Conservation (phyloP, 108 stramenopile genomes). For the Parmales sp. region DNA sequence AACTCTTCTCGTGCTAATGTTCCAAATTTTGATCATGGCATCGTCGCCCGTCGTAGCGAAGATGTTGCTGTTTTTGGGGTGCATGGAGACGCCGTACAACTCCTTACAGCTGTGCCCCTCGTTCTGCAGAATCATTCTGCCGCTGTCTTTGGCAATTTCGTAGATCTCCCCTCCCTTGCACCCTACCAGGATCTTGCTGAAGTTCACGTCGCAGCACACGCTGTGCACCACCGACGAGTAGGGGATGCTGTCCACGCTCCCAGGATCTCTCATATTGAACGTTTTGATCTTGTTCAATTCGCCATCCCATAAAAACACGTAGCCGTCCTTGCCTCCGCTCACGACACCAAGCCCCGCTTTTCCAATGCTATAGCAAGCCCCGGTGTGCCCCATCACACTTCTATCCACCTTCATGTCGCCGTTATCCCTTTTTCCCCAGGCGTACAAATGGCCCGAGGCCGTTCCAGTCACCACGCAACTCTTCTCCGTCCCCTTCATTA, state of each 20-base stretch:
- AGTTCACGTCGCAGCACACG: neutral
- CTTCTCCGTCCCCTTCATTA: neutral
- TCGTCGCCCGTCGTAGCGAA: slow-evolving; percentile 18
- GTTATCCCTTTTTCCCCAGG: neutral
- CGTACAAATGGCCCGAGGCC: neutral
- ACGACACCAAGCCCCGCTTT: neutral
- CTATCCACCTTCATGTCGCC: neutral
- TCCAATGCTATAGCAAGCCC: neutral
- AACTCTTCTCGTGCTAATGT: neutral
- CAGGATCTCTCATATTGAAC: neutral
- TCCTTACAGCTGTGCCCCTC: slow-evolving; percentile 10
- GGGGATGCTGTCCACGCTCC: neutral
- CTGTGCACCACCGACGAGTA: neutral
- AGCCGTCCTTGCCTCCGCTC: slow-evolving; percentile 10
- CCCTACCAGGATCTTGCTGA: slow-evolving; percentile 34
- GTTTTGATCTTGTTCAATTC: slow-evolving; percentile 1
- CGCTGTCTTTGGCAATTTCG: slow-evolving; percentile 25
- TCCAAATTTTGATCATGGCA: slow-evolving; percentile 9
- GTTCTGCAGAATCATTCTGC: neutral
- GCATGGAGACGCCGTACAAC: neutral
- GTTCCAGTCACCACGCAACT: neutral
- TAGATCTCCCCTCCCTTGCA: slow-evolving; percentile 36
- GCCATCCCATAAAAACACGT: neutral
- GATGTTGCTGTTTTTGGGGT: slow-evolving; percentile 1
- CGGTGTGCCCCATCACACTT: slow-evolving; percentile 1